Evolutionary conservation across 441 rosid genomes (phyloP).

Genomic region (Francoa sonchifolia): DNA sequence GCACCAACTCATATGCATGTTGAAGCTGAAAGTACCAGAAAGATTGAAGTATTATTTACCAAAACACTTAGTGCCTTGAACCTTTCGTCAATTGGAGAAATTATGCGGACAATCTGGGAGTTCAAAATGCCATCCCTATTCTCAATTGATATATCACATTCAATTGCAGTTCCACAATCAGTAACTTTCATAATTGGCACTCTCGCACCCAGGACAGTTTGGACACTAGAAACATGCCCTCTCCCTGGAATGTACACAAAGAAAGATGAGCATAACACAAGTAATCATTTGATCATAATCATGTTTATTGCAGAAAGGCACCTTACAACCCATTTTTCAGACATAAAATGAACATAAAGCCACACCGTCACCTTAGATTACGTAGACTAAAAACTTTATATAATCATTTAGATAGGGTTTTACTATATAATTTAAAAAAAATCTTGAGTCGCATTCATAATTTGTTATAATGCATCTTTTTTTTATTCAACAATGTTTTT

Average conservation of each 20-base stretch:
- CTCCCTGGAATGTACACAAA: constrained; percentile 20
- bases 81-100: constrained; percentile 42
- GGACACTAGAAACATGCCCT: constrained; percentile 30
- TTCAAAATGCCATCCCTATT: constrained; percentile 36
- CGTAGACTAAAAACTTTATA: too few species aligned
- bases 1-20: too few species aligned
- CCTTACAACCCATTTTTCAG: not conserved
- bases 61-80: constrained; percentile 40
- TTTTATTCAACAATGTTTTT: too few species aligned
- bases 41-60: constrained; percentile 23
- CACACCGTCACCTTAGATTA: too few species aligned
- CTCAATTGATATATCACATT: constrained; percentile 46
- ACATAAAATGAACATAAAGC: too few species aligned
- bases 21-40: too few species aligned
- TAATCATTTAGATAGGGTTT: too few species aligned
- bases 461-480: too few species aligned
- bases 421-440: too few species aligned
- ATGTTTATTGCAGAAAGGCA: not conserved
- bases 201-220: constrained; percentile 27
- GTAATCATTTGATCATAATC: not conserved
- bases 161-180: constrained; percentile 27
- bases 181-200: constrained; percentile 43
- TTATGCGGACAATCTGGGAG: constrained; percentile 25
- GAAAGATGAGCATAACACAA: not conserved
- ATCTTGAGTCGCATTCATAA: too few species aligned